These are phyloP conservation scores for Gyromitra esculenta DNA, from an alignment of 2,329 filamentous ascomycete species.

Conservation along the genomic window DNA sequence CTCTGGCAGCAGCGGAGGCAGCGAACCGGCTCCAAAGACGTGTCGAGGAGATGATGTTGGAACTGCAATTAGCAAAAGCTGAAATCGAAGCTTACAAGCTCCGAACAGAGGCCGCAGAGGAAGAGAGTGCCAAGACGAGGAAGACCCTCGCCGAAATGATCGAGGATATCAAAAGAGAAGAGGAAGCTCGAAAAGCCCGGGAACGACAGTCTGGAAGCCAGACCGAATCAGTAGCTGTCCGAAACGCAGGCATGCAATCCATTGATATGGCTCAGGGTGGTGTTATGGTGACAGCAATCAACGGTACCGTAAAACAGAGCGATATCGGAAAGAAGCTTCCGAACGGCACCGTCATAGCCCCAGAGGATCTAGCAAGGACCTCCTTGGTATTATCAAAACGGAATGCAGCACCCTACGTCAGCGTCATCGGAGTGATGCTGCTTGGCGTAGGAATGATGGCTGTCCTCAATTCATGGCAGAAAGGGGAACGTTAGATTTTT, in stretches of 20 bases:
- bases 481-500: constrained; percentile 63
- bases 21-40: constrained; percentile 71
- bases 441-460: constrained; percentile 86
- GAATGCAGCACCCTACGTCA: constrained; percentile 74
- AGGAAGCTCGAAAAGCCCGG: constrained; percentile 65
- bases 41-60: constrained; percentile 77
- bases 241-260: constrained; percentile 54
- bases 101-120: constrained; percentile 82
- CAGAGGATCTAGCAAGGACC: constrained; percentile 33
- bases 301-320: constrained; percentile 52
- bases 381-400: constrained; percentile 48
- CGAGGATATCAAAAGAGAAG: constrained; percentile 77
- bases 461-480: constrained; percentile 84
- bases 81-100: constrained; percentile 79
- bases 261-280: constrained; percentile 41
- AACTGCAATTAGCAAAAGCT: constrained; percentile 82
- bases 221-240: constrained; percentile 52
- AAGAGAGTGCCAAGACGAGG: constrained; percentile 75
- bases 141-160: constrained; percentile 89
- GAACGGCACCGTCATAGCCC: constrained; percentile 19
- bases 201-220: constrained; percentile 57
- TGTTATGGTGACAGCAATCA: constrained; percentile 30
- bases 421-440: constrained; percentile 82
- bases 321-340: constrained; percentile 42
- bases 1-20: constrained; percentile 60